phyloP scores from a whole-genome alignment of 306 rosid genomes.

The Casuarina cunninghamiana region DNA sequence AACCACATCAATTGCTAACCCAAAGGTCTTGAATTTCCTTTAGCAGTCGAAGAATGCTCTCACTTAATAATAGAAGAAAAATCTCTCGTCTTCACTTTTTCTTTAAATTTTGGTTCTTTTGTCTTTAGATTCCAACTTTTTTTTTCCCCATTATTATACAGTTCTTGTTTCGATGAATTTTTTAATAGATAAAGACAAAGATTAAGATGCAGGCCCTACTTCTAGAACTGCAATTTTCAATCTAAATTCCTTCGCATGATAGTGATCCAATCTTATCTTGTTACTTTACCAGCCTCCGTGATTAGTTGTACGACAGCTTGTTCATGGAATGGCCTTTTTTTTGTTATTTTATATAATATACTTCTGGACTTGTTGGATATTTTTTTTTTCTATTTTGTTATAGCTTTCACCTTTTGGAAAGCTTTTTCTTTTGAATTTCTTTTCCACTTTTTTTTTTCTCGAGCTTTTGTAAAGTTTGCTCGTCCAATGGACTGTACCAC shows the following conservation, averaged over 20 bases:
- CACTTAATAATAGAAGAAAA: not conserved
- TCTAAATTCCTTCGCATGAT: not conserved
- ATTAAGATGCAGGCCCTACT: not conserved
- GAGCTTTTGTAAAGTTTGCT: not conserved
- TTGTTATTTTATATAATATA: not conserved
- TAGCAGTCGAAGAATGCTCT: not conserved
- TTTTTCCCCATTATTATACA: no score
- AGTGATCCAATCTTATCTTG: not conserved
- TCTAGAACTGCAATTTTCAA: not conserved
- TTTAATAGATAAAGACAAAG: not conserved
- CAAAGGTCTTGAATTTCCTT: not conserved
- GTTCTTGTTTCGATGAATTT: not conserved
- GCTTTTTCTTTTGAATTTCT: not conserved
- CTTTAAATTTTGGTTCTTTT: not conserved
- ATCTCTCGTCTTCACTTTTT: not conserved
- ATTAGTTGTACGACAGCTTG: not conserved
- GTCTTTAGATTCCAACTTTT: not conserved
- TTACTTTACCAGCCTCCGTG: not conserved
- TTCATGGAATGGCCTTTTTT: not conserved
- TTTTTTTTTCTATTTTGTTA: not conserved
- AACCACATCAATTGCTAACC: no score
- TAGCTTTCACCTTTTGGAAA: not conserved
- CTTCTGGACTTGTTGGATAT: not conserved
- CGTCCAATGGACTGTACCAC: not conserved
- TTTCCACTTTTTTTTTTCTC: no score